Conservation (phyloP, 2,329 filamentous ascomycete species). For the Xylariaceae sp. region DNA sequence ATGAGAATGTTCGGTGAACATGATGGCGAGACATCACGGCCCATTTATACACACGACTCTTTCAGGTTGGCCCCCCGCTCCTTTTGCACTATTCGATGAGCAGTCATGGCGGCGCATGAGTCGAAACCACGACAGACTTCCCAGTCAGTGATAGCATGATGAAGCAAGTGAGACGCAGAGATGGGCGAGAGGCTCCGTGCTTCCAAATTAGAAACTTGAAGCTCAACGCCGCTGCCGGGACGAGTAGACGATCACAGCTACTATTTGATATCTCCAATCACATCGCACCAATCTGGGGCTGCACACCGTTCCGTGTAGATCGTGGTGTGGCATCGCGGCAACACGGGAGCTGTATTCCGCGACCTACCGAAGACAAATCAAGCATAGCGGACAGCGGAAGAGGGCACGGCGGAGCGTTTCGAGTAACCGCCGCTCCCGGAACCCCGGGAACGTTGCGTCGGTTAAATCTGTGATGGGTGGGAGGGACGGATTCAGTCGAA, state of each 20-base stretch:
- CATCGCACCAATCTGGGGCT: conserved; percentile 15
- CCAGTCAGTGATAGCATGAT: not conserved
- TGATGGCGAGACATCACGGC: not conserved
- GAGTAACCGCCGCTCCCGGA: not conserved
- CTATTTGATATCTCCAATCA: conserved; percentile 12
- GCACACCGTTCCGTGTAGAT: not conserved
- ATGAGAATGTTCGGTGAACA: not conserved
- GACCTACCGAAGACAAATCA: not conserved
- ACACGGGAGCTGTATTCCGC: conserved; percentile 16
- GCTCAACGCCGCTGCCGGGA: not conserved
- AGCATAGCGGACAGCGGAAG: not conserved
- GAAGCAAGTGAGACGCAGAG: not conserved
- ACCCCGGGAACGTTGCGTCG: not conserved
- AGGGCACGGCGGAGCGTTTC: not conserved
- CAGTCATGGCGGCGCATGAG: not conserved
- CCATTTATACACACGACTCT: not conserved
- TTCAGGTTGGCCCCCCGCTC: not conserved
- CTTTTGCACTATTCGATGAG: not conserved
- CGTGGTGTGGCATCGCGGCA: conserved; percentile 14
- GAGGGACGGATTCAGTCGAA: not conserved
- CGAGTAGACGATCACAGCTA: not conserved
- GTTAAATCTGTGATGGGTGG: not conserved
- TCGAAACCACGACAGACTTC: not conserved
- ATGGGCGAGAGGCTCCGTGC: conserved; percentile 16
- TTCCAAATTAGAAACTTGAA: conserved; percentile 19